These are phyloP conservation scores for Sporisorium graminicola DNA, from an alignment of 1,284 basidiomycete species.

Conservation along the genomic window DNA sequence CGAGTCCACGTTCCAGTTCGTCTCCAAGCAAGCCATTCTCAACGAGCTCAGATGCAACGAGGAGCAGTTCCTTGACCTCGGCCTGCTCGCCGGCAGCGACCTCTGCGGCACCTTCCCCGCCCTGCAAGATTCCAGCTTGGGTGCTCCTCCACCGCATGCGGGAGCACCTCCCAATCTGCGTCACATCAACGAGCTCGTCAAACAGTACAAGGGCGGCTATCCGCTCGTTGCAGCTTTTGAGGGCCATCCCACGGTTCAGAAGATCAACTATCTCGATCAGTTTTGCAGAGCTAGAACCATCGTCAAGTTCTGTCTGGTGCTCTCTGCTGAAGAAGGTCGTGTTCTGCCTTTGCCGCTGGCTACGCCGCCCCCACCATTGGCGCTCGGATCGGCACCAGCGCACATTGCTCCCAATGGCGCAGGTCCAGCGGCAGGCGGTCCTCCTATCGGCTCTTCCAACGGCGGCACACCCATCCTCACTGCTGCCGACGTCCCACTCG, in stretches of 20 bases:
- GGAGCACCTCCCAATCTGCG: constrained; percentile 57
- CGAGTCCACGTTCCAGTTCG: constrained; percentile 78
- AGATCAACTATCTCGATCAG: constrained; percentile 82
- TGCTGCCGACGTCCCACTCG: constrained; percentile 86
- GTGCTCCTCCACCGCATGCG: constrained; percentile 38
- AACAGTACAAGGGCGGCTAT: constrained; percentile 62
- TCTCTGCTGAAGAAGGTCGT: constrained; percentile 85
- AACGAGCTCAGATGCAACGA: constrained; percentile 81
- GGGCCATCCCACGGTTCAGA: constrained; percentile 78
- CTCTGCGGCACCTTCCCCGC: constrained; percentile 84
- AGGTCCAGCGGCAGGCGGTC: constrained; percentile 73
- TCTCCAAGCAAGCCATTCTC: constrained; percentile 83
- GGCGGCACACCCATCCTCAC: constrained; percentile 76
- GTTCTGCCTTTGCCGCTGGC: constrained; percentile 90
- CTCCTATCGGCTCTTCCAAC: constrained; percentile 73
- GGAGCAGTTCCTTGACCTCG: constrained; percentile 95
- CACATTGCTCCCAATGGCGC: constrained; percentile 37
- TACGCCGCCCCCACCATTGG: constrained; percentile 72
- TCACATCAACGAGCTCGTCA: constrained; percentile 71
- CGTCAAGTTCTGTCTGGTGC: constrained; percentile 90
- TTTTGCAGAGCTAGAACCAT: constrained; percentile 91
- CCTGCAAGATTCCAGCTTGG: constrained; percentile 74
- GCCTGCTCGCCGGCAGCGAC: constrained; percentile 90
- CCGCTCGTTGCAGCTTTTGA: constrained; percentile 59
- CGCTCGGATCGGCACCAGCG: constrained; percentile 14